Conservation (phyloP, 768 basidiomycete genomes). For the Boletellus ananas region DNA sequence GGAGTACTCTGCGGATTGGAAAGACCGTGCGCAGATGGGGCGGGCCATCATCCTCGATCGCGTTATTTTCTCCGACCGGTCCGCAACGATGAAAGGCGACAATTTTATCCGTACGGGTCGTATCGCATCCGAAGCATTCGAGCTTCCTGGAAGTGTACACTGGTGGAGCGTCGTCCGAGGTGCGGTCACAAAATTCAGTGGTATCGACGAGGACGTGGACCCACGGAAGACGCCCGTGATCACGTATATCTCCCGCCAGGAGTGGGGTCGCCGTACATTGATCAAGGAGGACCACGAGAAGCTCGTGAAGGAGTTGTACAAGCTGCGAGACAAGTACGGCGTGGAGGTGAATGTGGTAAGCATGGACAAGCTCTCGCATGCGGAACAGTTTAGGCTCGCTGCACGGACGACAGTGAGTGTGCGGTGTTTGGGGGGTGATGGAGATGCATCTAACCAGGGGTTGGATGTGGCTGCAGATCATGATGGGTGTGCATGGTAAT, state of each 20-base stretch:
- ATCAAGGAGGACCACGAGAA: conserved; percentile 70
- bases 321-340: conserved; percentile 64
- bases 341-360: conserved; percentile 87
- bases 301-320: conserved; percentile 70
- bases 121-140: conserved; percentile 71
- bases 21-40: conserved; percentile 67
- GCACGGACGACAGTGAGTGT: conserved; percentile 76
- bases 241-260: conserved; percentile 88
- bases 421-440: neutral
- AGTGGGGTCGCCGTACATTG: conserved; percentile 84
- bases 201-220: conserved; percentile 43
- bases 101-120: conserved; percentile 70
- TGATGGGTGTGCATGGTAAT: conserved; percentile 95
- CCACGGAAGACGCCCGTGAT: conserved; percentile 71
- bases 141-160: conserved; percentile 64
- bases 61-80: conserved; percentile 83
- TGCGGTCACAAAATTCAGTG: conserved; percentile 70
- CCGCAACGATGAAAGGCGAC: conserved; percentile 72
- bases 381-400: conserved; percentile 78
- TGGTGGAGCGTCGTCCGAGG: conserved; percentile 85
- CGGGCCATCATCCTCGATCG: conserved; percentile 79
- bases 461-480: conserved; percentile 49
- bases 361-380: conserved; percentile 75
- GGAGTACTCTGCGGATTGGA: conserved; percentile 83
- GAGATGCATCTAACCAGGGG: neutral